Base-by-base conservation (phyloP, 164 flowering plant genomes). In the Chimonanthus salicifolius region DNA sequence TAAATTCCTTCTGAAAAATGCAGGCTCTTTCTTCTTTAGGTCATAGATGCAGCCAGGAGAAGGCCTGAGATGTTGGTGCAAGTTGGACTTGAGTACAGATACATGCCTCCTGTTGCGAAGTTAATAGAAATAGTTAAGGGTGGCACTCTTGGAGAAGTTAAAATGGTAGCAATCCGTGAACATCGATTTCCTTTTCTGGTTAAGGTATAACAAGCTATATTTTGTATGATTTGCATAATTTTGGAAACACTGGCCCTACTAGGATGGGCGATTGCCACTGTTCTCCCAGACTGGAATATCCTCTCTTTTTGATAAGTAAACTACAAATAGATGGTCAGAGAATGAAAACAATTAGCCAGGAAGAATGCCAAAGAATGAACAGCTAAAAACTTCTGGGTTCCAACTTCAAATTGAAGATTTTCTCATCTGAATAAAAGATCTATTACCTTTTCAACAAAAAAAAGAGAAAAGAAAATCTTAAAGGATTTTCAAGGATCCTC, bases 91-190 rank as follows among this genome's bases (percentile, higher is more conserved):
- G 99, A 95, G 81, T 95, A 95, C 79, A 83, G 99, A 81, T 95
- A 95, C 85, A 95, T 92, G 98, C 99, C 99, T 45, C 97, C 99
- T 47, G 89, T 91, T 71, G 97, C 98, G 20, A 92, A 91, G 84
- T 77, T 92, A 77, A 85, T 90, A 73, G 88, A 90, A 54, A 73
- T 89, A 72, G 99, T 91, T 5, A 89, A 90, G 76, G 83, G 77
- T 70, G 96, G 97, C 74, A 68, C 49, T 62, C 74, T 95, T 73
- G 99, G 99, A 62, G 82, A 78, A 6, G 83, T 95, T 69, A 92
- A 88, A 79, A 92, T 92, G 98, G 99, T 92, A 78, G 88, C 94
- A 10, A 91, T 95, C 67, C 83, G 98, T 20, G 97, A 92, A 79
- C 99, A 95, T 78, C 86, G 98, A 45, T 95, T 92, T 77, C 99